phyloP scores from a whole-genome alignment of 2,329 filamentous ascomycete genomes.

The Pseudonectria foliicola region DNA sequence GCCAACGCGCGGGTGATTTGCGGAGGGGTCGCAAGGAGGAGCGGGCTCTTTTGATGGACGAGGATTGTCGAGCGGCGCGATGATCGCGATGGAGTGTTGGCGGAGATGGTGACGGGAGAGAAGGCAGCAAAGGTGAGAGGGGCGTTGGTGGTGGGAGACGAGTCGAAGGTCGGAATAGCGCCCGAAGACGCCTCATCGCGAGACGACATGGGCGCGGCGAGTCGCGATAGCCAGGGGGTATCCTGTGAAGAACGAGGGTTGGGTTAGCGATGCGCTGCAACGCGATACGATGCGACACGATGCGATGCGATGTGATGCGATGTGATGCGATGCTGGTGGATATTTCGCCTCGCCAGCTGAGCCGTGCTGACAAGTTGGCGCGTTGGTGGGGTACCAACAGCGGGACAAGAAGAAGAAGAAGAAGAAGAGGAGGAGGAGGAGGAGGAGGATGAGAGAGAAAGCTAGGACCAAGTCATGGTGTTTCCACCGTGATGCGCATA shows the following conservation, averaged over 20 bases:
- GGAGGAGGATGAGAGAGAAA: slow-evolving; percentile 1
- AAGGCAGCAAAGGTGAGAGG: slow-evolving; percentile 81
- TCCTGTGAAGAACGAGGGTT: slow-evolving; percentile 22
- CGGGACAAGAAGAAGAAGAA: background rate
- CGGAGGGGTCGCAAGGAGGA: slow-evolving; percentile 87
- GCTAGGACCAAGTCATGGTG: no score
- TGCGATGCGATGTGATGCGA: background rate
- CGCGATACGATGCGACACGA: background rate
- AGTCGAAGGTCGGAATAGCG: slow-evolving; percentile 26
- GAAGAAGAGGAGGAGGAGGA: background rate
- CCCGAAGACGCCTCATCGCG: slow-evolving; percentile 30
- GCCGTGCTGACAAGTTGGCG: background rate
- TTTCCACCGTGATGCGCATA: background rate
- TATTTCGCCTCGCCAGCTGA: background rate
- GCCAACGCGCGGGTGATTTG: slow-evolving; percentile 90
- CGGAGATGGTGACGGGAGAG: slow-evolving; percentile 72
- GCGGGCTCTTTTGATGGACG: slow-evolving; percentile 91
- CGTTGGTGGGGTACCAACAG: background rate
- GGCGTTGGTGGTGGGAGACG: slow-evolving; percentile 29
- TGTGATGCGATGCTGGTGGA: background rate
- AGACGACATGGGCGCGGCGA: slow-evolving; percentile 31
- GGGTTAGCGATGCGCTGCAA: slow-evolving; percentile 12
- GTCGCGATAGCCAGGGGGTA: slow-evolving; percentile 46
- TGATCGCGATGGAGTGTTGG: slow-evolving; percentile 52
- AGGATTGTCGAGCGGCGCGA: slow-evolving; percentile 81